These are phyloP conservation scores for Calonectria hawksworthii DNA, from an alignment of 2,329 filamentous ascomycete genomes.

Conservation along the genomic window DNA sequence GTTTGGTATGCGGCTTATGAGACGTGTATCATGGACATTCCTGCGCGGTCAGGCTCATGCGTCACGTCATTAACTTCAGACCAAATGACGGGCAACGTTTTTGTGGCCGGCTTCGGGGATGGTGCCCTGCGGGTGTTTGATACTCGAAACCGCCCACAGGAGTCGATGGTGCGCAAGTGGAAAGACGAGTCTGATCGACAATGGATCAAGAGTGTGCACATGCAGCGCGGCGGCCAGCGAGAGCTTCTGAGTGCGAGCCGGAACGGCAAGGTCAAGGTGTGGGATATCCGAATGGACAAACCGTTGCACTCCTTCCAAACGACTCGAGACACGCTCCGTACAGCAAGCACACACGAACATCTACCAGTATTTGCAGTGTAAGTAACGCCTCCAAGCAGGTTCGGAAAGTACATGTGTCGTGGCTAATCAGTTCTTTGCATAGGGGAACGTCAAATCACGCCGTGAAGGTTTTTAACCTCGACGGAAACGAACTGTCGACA, in stretches of 20 bases:
- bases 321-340: slow-evolving; percentile 83
- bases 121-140: slow-evolving; percentile 96
- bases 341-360: slow-evolving; percentile 94
- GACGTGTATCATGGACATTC: slow-evolving; percentile 93
- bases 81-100: slow-evolving; percentile 96
- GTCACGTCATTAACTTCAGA: slow-evolving; percentile 97
- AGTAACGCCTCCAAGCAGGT: slow-evolving; percentile 55
- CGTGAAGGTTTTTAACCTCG: slow-evolving; percentile 94
- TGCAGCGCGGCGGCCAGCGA: slow-evolving; percentile 94
- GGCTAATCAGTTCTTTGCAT: slow-evolving; percentile 45
- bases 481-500: slow-evolving; percentile 82
- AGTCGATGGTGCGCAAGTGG: slow-evolving; percentile 97
- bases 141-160: slow-evolving; percentile 84
- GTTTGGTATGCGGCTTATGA: slow-evolving; percentile 97
- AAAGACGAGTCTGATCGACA: slow-evolving; percentile 87
- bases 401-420: slow-evolving; percentile 1
- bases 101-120: slow-evolving; percentile 96
- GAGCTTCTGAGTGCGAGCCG: slow-evolving; percentile 92
- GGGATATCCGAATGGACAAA: slow-evolving; percentile 92
- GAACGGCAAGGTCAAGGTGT: slow-evolving; percentile 93
- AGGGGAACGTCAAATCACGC: slow-evolving; percentile 90
- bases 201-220: slow-evolving; percentile 96
- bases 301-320: slow-evolving; percentile 81
- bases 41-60: slow-evolving; percentile 92
- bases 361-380: slow-evolving; percentile 95